Evolutionary conservation across 768 basidiomycete species (phyloP).

Genomic region (Russula sp.): DNA sequence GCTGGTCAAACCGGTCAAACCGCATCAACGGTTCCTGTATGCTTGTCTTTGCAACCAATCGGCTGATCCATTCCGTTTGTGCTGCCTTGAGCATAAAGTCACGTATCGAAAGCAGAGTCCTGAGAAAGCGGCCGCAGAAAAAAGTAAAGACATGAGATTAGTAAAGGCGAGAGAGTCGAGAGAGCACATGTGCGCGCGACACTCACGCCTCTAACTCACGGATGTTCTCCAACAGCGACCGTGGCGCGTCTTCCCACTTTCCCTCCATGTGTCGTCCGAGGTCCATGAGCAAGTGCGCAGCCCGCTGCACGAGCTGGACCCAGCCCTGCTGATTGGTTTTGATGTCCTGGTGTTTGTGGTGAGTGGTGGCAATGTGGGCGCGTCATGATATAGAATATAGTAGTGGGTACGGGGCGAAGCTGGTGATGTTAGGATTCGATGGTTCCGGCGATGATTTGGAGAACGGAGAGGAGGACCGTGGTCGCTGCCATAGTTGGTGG

Average conservation of each 20-base stretch:
- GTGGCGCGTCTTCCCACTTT: conserved; percentile 31
- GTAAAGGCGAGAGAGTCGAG: no score
- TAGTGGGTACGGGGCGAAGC: no score
- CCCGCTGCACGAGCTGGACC: conserved; percentile 24
- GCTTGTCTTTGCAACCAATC: conserved; percentile 26
- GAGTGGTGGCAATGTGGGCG: background rate
- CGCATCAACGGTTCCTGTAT: conserved; percentile 24
- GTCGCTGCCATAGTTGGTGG: conserved; percentile 26
- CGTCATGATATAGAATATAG: no score
- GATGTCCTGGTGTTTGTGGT: conserved; percentile 28
- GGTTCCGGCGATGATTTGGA: conserved; percentile 26
- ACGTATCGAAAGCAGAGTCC: conserved; percentile 29
- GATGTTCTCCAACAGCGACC: conserved; percentile 30
- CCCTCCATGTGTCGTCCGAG: conserved; percentile 32
- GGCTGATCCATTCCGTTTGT: conserved; percentile 30
- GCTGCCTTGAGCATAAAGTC: conserved; percentile 30
- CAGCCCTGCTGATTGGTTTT: conserved; percentile 31
- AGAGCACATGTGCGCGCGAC: background rate
- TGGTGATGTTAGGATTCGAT: background rate
- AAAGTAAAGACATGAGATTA: background rate
- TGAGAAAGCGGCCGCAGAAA: background rate
- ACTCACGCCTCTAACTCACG: conserved; percentile 31
- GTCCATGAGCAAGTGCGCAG: conserved; percentile 25
- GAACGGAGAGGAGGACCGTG: conserved; percentile 25
- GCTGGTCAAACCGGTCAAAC: conserved; percentile 25